Percentiles rank a stretch among this genome's conserved stretches.
Conservation (phyloP, 768 basidiomycete species). For the Candolleomyces aberdarensis region DNA sequence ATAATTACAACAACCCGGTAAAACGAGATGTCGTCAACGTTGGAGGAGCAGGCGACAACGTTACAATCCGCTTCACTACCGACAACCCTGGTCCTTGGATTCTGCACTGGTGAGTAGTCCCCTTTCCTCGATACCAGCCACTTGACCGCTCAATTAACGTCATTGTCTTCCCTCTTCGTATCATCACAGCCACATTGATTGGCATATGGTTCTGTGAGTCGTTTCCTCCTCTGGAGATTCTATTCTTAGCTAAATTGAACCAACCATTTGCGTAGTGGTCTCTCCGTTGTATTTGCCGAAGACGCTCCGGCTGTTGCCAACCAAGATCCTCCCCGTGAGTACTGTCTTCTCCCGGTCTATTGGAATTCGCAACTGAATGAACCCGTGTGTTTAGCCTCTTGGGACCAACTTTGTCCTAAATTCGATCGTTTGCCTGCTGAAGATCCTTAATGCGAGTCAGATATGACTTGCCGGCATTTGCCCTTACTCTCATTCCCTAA, state of each 20-base stretch:
- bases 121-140: not conserved
- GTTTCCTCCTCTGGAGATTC: not conserved
- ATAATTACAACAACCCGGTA: conserved; percentile 49
- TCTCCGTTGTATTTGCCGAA: conserved; percentile 16
- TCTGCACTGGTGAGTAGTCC: conserved; percentile 34
- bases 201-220: conserved; percentile 30
- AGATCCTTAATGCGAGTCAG: not conserved
- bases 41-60: conserved; percentile 37
- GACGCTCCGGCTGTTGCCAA: conserved; percentile 5
- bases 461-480: no score
- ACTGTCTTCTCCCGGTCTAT: not conserved
- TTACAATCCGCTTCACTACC: conserved; percentile 57
- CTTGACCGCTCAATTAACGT: not conserved
- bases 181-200: conserved; percentile 31
- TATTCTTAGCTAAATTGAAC: not conserved
- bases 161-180: not conserved
- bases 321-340: not conserved
- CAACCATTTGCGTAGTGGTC: conserved; percentile 3
- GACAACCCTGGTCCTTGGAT: conserved; percentile 68
- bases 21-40: conserved; percentile 50
- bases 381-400: not conserved
- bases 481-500: no score
- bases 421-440: conserved; percentile 1
- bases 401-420: conserved; percentile 4
- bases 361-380: not conserved